Conservation (phyloP, 2,329 filamentous ascomycete species). For the Aulographum hederae region DNA sequence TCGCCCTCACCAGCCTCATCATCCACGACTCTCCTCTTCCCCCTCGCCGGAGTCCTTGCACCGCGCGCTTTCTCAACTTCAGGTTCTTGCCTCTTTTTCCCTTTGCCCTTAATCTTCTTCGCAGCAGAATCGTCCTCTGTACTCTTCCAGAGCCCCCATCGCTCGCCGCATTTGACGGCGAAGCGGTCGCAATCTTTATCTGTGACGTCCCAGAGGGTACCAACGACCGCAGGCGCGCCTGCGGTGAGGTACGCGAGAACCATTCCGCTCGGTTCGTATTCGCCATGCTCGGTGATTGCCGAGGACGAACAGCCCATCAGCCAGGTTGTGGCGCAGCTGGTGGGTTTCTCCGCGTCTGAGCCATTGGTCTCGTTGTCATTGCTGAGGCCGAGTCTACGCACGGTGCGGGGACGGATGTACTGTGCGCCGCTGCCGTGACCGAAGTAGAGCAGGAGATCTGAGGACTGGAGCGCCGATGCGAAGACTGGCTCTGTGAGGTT, state of each 20-base stretch:
- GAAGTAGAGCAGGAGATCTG: constrained; percentile 76
- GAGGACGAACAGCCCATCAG: constrained; percentile 92
- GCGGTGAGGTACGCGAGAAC: constrained; percentile 85
- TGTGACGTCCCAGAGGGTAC: constrained; percentile 94
- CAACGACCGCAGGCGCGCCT: constrained; percentile 62
- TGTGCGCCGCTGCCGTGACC: constrained; percentile 90
- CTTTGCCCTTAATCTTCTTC: constrained; percentile 6
- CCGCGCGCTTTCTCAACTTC: constrained; percentile 12
- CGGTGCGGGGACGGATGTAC: constrained; percentile 72
- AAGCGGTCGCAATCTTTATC: constrained; percentile 95
- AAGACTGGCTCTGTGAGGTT: background rate
- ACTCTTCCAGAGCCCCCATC: constrained; percentile 57
- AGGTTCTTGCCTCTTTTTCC: constrained; percentile 13
- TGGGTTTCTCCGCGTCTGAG: constrained; percentile 6
- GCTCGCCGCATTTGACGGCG: constrained; percentile 57
- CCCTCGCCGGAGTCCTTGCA: constrained; percentile 7
- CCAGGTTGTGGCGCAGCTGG: constrained; percentile 56
- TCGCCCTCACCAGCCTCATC: constrained; percentile 11
- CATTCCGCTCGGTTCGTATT: constrained; percentile 81
- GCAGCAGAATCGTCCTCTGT: constrained; percentile 9
- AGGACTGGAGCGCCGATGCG: constrained; percentile 50
- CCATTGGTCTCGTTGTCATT: constrained; percentile 26
- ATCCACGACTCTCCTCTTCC: constrained; percentile 12
- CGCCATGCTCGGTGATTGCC: constrained; percentile 59
- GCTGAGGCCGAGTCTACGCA: constrained; percentile 64